A percentile compares a stretch with the other conserved stretches of the same genome.
Conservation (phyloP, 2,329 filamentous ascomycete genomes). For the Penicillium polonicum region DNA sequence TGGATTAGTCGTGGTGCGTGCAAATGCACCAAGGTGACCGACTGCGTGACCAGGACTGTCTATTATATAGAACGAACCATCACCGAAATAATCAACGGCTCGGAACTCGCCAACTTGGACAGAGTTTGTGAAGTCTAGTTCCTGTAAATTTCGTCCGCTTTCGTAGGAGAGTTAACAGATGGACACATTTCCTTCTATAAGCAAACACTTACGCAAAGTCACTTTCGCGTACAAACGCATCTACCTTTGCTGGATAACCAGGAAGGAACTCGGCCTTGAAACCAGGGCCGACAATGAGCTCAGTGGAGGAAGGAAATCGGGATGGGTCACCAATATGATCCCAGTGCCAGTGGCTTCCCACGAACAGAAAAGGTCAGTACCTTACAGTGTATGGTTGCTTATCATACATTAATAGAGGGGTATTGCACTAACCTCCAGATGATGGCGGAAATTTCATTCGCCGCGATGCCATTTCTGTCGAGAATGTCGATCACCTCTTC, state of each 20-base stretch:
- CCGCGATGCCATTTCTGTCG: background rate
- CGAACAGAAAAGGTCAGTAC: background rate
- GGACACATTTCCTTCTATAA: too few relatives aligned
- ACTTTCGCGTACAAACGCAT: constrained; percentile 41
- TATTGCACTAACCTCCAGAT: constrained; percentile 6
- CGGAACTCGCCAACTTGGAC: constrained; percentile 30
- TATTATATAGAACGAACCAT: constrained; percentile 46
- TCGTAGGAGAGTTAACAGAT: too few relatives aligned
- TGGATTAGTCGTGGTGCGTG: constrained; percentile 38
- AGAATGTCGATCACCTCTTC: constrained; percentile 11
- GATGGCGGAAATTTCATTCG: constrained; percentile 5
- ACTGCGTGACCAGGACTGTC: constrained; percentile 39
- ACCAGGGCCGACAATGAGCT: constrained; percentile 50
- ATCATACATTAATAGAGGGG: background rate
- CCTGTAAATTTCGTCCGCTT: constrained; percentile 13
- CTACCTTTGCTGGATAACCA: constrained; percentile 45
- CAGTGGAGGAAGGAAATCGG: constrained; percentile 44
- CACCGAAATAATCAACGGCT: constrained; percentile 45
- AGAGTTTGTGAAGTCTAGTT: constrained; percentile 25
- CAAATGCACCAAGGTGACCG: constrained; percentile 50
- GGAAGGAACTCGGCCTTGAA: constrained; percentile 46
- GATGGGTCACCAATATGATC: constrained; percentile 48
- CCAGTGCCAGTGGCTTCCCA: constrained; percentile 35
- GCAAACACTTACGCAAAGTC: constrained; percentile 39
- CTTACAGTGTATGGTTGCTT: background rate